A percentile compares a stretch with the other conserved stretches of the same genome.
phyloP scores from a whole-genome alignment of 768 basidiomycete genomes.

The Coprinopsis sp. region DNA sequence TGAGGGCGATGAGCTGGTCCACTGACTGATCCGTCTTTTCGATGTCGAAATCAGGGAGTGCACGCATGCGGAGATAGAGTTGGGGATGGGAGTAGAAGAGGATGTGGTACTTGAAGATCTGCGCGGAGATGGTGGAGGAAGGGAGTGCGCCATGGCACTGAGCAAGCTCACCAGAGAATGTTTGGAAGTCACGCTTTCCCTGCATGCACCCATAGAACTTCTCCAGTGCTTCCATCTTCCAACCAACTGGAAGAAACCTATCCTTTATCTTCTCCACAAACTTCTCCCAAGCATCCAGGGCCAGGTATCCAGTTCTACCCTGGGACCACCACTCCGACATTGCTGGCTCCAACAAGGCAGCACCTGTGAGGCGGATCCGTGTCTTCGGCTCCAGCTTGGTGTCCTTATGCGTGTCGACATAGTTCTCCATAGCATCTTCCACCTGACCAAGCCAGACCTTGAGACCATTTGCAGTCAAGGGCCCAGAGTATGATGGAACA shows the following conservation, averaged over 20 bases:
- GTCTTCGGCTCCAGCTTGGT: neutral
- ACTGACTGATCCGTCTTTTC: neutral
- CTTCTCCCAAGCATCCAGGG: neutral
- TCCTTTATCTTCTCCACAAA: neutral
- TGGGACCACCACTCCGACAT: neutral
- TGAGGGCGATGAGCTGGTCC: too few species aligned
- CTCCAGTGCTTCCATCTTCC: neutral
- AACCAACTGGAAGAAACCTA: neutral
- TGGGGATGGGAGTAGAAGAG: neutral
- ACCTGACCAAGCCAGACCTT: neutral
- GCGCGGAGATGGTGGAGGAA: neutral
- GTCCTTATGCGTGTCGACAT: neutral
- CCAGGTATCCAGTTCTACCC: neutral
- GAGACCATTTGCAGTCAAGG: neutral
- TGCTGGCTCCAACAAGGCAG: neutral
- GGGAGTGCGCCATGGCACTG: neutral
- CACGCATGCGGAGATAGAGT: conserved; percentile 1
- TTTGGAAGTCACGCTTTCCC: neutral
- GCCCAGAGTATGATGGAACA: neutral
- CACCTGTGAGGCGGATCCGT: neutral
- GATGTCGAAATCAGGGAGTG: neutral
- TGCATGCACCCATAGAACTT: neutral
- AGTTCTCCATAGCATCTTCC: neutral
- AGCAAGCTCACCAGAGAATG: conserved; percentile 1
- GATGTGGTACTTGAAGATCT: neutral